A percentile compares a stretch with the other conserved stretches of the same genome.
Evolutionary conservation across 2,329 filamentous ascomycete species (phyloP).

Genomic region (Lecanicillium sp.): DNA sequence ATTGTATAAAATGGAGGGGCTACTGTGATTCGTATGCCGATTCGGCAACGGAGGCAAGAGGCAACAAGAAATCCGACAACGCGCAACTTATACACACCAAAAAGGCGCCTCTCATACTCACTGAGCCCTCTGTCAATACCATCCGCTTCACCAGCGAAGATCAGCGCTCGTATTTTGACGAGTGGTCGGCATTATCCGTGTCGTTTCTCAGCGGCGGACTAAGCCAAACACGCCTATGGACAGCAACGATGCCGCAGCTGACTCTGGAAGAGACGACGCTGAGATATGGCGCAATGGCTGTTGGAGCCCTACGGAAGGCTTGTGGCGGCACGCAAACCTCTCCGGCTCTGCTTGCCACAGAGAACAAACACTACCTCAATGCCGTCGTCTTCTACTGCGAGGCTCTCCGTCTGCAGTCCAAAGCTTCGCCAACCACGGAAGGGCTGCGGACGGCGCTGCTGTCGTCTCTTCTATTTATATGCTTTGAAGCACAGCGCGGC

Average conservation of each 20-base stretch:
- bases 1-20: conserved; percentile 33
- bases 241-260: conserved; percentile 30
- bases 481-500: conserved; percentile 31
- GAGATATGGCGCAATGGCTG: conserved; percentile 30
- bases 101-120: conserved; percentile 19
- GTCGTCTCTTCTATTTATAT: conserved; percentile 31
- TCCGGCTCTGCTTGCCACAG: conserved; percentile 12
- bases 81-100: conserved; percentile 22
- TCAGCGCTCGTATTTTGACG: conserved; percentile 28
- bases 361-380: conserved; percentile 30
- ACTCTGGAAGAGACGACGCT: conserved; percentile 28
- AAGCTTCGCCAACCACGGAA: conserved; percentile 26
- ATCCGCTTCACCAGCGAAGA: conserved; percentile 25
- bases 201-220: conserved; percentile 27
- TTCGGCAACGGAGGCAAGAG: conserved; percentile 8
- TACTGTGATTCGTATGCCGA: conserved; percentile 27
- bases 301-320: conserved; percentile 29
- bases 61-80: conserved; percentile 9
- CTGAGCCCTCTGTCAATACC: conserved; percentile 25
- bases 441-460: conserved; percentile 29
- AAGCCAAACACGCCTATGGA: conserved; percentile 26
- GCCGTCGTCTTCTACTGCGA: conserved; percentile 32
- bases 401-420: conserved; percentile 29
- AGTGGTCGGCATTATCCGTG: conserved; percentile 26
- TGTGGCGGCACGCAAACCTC: conserved; percentile 17